Percentiles rank a stretch among this genome's conserved stretches.
Conservation (phyloP, 148 eudicot genomes). For the Rhododendron ovatum region DNA sequence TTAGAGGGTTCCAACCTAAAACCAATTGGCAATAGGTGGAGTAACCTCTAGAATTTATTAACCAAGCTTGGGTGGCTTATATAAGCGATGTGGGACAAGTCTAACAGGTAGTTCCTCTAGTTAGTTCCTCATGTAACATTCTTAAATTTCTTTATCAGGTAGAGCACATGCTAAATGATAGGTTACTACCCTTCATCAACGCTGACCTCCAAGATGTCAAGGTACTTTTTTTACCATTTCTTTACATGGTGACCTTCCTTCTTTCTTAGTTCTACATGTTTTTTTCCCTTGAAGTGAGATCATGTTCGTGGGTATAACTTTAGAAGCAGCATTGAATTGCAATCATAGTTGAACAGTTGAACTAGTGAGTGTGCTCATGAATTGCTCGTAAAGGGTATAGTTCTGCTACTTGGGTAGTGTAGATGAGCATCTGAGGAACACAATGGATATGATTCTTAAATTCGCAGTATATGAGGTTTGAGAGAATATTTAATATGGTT, state of each 20-base stretch:
- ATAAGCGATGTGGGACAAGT: no score
- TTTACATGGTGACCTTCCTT: background rate
- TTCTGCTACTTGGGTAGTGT: background rate
- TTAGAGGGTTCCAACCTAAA: no score
- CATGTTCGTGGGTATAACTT: background rate
- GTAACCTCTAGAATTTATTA: no score
- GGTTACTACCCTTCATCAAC: conserved; percentile 63
- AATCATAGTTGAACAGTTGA: conserved; percentile 7
- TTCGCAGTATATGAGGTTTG: background rate
- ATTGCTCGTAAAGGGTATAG: background rate
- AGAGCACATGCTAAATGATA: conserved; percentile 64
- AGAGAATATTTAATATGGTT: background rate
- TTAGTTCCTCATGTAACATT: conserved; percentile 8
- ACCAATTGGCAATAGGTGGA: no score
- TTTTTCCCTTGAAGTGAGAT: background rate
- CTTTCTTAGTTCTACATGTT: conserved; percentile 12
- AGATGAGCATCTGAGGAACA: background rate
- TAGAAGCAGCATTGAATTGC: conserved; percentile 13
- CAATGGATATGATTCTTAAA: background rate
- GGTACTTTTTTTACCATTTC: conserved; percentile 38
- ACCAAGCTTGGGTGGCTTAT: no score
- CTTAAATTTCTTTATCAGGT: conserved; percentile 43
- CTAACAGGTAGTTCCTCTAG: background rate
- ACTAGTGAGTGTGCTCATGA: background rate
- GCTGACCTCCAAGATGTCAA: conserved; percentile 78